Percentiles rank a stretch among this genome's conserved stretches.
These are phyloP conservation scores for Saturnispora zaruensis DNA, from an alignment of 805 yeast species.

Conservation along the genomic window DNA sequence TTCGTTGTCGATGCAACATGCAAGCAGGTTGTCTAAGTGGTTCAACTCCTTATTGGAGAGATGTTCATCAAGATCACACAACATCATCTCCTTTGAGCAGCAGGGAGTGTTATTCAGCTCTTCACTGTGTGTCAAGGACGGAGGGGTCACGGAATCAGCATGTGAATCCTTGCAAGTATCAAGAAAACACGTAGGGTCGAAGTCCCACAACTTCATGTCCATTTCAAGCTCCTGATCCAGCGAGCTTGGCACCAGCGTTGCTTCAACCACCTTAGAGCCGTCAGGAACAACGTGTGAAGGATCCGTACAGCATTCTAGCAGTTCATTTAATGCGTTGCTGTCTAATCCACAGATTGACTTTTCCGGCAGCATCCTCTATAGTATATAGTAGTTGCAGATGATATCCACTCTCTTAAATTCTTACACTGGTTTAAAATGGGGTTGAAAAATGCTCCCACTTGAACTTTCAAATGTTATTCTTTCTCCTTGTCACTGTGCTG, in stretches of 20 bases:
- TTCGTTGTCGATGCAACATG: background rate
- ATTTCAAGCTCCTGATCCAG: background rate
- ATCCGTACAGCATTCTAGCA: constrained; percentile 15
- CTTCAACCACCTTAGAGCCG: constrained; percentile 1
- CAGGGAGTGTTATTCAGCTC: background rate
- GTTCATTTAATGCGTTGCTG: constrained; percentile 10
- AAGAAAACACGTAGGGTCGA: constrained; percentile 8
- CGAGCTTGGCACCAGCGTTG: background rate
- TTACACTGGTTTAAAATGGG: background rate
- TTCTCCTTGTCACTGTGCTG: background rate
- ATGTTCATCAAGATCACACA: constrained; percentile 8
- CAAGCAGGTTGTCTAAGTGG: constrained; percentile 1
- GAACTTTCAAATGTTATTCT: background rate
- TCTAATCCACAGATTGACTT: constrained; percentile 9
- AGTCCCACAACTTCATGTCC: constrained; percentile 9
- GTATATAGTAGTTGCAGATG: background rate
- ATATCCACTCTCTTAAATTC: background rate
- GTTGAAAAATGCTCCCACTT: background rate
- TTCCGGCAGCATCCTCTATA: background rate
- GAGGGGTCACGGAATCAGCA: background rate
- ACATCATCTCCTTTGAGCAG: constrained; percentile 3
- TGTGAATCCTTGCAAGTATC: constrained; percentile 2
- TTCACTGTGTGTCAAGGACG: background rate
- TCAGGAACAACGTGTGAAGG: constrained; percentile 9
- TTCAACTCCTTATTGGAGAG: constrained; percentile 1